phyloP scores from a whole-genome alignment of 371 early-diverging fungal species.

The Coemansia sp. region DNA sequence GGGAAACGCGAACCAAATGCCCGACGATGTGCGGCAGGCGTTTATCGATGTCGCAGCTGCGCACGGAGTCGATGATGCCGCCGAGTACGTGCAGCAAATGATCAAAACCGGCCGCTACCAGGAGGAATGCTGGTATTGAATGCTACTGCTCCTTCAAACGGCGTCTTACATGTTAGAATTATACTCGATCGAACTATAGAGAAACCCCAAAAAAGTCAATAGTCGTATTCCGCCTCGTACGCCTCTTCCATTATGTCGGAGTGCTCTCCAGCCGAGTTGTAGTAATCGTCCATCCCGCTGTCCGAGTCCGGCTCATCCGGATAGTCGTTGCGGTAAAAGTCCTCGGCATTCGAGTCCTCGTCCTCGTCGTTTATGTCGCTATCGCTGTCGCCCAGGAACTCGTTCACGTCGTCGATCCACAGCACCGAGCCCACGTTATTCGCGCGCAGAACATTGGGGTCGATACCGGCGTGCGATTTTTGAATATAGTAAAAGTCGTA shows the following conservation, averaged over 20 bases:
- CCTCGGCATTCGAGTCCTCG: conserved; percentile 45
- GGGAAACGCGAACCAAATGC: conserved; percentile 81
- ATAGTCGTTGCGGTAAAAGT: conserved; percentile 45
- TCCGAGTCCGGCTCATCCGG: conserved; percentile 40
- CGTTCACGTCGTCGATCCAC: conserved; percentile 44
- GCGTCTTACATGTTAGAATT: too few relatives aligned
- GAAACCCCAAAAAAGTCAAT: neutral
- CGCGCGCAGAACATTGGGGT: conserved; percentile 4
- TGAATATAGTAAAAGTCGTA: conserved; percentile 53
- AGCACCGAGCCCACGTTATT: conserved; percentile 16
- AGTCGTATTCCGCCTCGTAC: conserved; percentile 3
- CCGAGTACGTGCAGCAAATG: conserved; percentile 59
- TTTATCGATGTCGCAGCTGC: conserved; percentile 61
- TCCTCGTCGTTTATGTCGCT: conserved; percentile 41
- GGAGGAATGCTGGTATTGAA: conserved; percentile 81
- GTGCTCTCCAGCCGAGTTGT: conserved; percentile 26
- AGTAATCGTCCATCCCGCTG: conserved; percentile 15
- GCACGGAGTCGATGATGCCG: conserved; percentile 63
- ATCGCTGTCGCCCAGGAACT: conserved; percentile 9
- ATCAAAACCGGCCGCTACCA: conserved; percentile 72
- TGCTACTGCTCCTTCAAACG: too few relatives aligned
- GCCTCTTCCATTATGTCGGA: conserved; percentile 7
- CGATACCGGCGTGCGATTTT: conserved; percentile 7
- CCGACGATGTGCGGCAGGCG: conserved; percentile 74
- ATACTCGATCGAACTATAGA: too few relatives aligned